Evolutionary conservation across 441 rosid genomes (phyloP).

Genomic region (Jatropha multifida): DNA sequence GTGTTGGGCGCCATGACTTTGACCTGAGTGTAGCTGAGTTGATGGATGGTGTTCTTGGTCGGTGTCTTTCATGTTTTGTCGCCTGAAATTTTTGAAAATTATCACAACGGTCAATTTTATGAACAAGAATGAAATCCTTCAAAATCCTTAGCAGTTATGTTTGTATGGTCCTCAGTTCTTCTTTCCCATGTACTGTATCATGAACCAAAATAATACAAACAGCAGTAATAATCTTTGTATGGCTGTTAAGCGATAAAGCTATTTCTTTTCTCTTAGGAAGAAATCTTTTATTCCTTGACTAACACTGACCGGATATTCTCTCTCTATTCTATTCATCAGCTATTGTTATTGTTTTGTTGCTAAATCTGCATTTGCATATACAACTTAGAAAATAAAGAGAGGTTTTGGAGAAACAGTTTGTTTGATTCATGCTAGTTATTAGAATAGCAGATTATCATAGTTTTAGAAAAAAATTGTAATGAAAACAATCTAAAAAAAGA

Average conservation of each 20-base stretch:
- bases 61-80: slow-evolving; percentile 46
- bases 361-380: too few species aligned
- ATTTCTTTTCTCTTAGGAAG: neutral
- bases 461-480: neutral
- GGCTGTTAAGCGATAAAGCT: neutral
- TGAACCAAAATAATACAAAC: neutral
- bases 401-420: too few species aligned
- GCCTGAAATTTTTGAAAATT: slow-evolving; percentile 36
- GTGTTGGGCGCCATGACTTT: slow-evolving; percentile 84
- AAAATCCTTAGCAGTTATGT: neutral
- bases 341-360: too few species aligned
- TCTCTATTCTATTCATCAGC: neutral
- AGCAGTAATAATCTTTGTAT: neutral
- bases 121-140: neutral
- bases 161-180: neutral
- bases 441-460: neutral
- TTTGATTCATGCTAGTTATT: neutral
- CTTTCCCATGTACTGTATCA: neutral
- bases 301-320: neutral
- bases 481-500: neutral
- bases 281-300: neutral
- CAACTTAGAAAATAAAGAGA: too few species aligned
- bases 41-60: slow-evolving; percentile 39
- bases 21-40: slow-evolving; percentile 45
- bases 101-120: slow-evolving; percentile 4